Percentiles rank a stretch among this genome's conserved stretches.
phyloP scores from a whole-genome alignment of 1,139 yeast species.

The Zygosaccharomyces pseudobailii region DNA sequence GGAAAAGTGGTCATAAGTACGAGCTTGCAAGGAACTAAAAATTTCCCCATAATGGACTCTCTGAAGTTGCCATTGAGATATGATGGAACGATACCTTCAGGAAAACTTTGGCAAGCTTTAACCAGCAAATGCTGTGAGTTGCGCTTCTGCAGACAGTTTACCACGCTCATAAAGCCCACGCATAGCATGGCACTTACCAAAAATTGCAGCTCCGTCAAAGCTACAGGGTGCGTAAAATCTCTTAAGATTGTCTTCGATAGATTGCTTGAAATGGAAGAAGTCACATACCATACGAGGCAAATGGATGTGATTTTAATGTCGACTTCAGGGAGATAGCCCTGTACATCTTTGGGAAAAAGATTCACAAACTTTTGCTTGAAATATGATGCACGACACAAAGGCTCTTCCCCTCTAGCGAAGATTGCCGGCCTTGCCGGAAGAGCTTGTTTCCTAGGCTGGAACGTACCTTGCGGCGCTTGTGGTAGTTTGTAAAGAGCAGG shows the following conservation, averaged over 20 bases:
- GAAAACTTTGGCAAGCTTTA: slow-evolving; percentile 38
- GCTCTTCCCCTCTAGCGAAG: background rate
- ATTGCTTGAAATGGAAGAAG: slow-evolving; percentile 78
- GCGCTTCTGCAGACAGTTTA: slow-evolving; percentile 26
- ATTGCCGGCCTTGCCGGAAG: background rate
- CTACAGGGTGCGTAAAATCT: slow-evolving; percentile 69
- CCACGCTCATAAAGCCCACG: slow-evolving; percentile 29
- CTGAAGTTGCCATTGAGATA: slow-evolving; percentile 30
- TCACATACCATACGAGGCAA: slow-evolving; percentile 73
- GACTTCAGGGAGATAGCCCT: slow-evolving; percentile 23
- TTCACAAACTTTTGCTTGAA: slow-evolving; percentile 9
- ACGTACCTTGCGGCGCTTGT: slow-evolving; percentile 12
- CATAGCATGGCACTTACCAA: slow-evolving; percentile 58
- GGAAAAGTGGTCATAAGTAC: slow-evolving; percentile 72
- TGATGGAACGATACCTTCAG: slow-evolving; percentile 55
- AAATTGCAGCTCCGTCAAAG: slow-evolving; percentile 83
- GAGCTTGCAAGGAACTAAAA: slow-evolving; percentile 25
- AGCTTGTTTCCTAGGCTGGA: slow-evolving; percentile 15
- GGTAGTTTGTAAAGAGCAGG: slow-evolving; percentile 18
- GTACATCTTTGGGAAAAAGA: slow-evolving; percentile 14
- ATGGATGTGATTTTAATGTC: slow-evolving; percentile 39
- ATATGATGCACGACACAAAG: background rate
- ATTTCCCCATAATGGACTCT: slow-evolving; percentile 29
- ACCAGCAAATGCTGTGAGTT: slow-evolving; percentile 11
- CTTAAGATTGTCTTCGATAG: slow-evolving; percentile 71